phyloP scores from a whole-genome alignment of 2,329 filamentous ascomycete genomes.

The Fusarium palustre region DNA sequence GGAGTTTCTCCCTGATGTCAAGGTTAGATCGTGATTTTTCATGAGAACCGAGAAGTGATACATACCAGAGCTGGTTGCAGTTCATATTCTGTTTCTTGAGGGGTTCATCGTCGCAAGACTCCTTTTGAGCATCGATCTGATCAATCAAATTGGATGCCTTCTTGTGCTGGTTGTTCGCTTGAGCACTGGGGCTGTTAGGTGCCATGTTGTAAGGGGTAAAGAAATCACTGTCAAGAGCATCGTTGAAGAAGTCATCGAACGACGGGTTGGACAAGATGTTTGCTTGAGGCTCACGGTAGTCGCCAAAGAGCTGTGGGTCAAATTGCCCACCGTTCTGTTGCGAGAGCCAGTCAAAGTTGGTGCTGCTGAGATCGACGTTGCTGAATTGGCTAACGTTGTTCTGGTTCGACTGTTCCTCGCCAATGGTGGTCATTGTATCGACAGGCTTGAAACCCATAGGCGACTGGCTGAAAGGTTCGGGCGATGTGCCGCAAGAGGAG shows the following conservation, averaged over 20 bases:
- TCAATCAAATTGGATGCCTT: slow-evolving; percentile 74
- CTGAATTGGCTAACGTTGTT: slow-evolving; percentile 53
- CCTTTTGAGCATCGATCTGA: slow-evolving; percentile 80
- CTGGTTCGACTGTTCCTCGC: slow-evolving; percentile 68
- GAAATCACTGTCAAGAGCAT: slow-evolving; percentile 86
- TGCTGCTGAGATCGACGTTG: slow-evolving; percentile 58
- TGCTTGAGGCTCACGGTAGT: slow-evolving; percentile 91
- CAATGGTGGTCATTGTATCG: slow-evolving; percentile 73
- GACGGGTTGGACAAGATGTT: slow-evolving; percentile 76
- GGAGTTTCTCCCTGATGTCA: slow-evolving; percentile 82
- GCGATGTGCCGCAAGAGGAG: slow-evolving; percentile 81
- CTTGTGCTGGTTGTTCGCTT: slow-evolving; percentile 55
- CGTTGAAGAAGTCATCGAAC: slow-evolving; percentile 79
- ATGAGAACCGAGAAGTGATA: slow-evolving; percentile 27
- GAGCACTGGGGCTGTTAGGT: slow-evolving; percentile 58
- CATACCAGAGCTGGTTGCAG: slow-evolving; percentile 94
- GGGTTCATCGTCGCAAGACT: slow-evolving; percentile 75
- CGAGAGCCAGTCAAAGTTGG: slow-evolving; percentile 78
- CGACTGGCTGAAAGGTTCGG: slow-evolving; percentile 79
- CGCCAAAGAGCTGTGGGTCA: slow-evolving; percentile 90
- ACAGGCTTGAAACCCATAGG: slow-evolving; percentile 73
- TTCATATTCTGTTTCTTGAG: slow-evolving; percentile 72
- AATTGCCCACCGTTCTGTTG: slow-evolving; percentile 88
- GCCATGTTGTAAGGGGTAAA: slow-evolving; percentile 81
- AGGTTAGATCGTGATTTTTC: slow-evolving; percentile 54